Percentiles rank a stretch among this genome's conserved stretches.
Evolutionary conservation across 305 asterid genomes (phyloP).

Genomic region (Plantago rigida): DNA sequence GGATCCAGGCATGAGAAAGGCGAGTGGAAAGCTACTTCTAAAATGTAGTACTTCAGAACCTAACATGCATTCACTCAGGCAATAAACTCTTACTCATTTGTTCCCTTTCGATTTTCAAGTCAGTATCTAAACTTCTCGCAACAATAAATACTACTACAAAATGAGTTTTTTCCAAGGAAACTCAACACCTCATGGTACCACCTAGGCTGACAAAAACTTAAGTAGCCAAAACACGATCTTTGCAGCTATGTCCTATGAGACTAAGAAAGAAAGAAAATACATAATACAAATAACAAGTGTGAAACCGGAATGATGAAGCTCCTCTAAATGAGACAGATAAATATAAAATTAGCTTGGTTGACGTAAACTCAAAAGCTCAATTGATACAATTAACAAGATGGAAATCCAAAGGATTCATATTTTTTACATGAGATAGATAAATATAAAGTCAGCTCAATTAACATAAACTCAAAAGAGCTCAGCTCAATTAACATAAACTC

Average conservation of each 20-base stretch:
- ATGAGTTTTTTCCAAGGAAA: neutral
- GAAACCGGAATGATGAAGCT: neutral
- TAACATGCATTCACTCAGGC: neutral
- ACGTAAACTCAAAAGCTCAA: no score
- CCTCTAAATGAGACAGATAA: no score
- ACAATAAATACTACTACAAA: neutral
- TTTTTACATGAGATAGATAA: no score
- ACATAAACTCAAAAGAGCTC: neutral
- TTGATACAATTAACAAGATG: no score
- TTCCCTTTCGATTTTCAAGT: neutral
- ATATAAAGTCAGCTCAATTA: neutral
- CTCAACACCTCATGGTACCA: neutral
- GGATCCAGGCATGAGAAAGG: neutral
- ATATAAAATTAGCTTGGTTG: no score
- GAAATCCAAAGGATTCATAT: no score
- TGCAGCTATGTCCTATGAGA: no score
- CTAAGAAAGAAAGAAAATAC: neutral
- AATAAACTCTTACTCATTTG: neutral
- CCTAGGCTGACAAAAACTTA: neutral
- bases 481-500: no score
- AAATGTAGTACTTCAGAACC: neutral
- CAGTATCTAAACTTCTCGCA: neutral
- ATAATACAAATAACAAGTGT: neutral
- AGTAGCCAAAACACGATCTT: neutral
- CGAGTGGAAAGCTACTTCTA: neutral